Evolutionary conservation across 176 grass and related monocot genomes (phyloP), one percentile per base, ranked within the genome.

Genomic region (Alloteropsis semialata): DNA sequence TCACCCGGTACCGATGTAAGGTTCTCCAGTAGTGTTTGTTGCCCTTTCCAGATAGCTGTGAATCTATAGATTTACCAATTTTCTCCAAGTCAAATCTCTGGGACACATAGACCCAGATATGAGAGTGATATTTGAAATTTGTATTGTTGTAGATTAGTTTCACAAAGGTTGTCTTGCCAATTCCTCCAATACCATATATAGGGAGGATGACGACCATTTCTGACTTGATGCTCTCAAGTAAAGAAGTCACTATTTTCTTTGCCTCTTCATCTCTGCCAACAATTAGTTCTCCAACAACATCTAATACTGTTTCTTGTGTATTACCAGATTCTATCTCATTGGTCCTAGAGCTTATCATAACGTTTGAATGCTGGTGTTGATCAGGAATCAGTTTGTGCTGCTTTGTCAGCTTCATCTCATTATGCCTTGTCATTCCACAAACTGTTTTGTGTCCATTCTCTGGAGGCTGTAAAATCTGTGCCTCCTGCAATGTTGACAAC

Each of bases 111-210:
- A 81, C 14, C 78, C 78, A 81, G 0, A 36, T 33, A 1, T 3
- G 30, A 14, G 27, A 27, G 3, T 55, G 29, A 66, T 7, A 24
- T 12, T 36, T 10, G 5, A 81, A 81, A 10, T 10, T 3, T 13
- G 4, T 0, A 39, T 69, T 34, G 42, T 81, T 69, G 33, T 37
- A 81, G 56, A 81, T 65, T 34, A 65, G 18, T 65, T 1, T 37
- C 0, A 17, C n/a, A n/a, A n/a, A n/a, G n/a, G n/a, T n/a, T n/a
- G n/a, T n/a, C n/a, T n/a, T n/a, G n/a, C n/a, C n/a, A 66, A 27
- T 53, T 46, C 64, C 72, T 41, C 51, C 72, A 39, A 75, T 39
- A 7, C 74, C 74, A 60, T 60, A 77, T 11, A 77, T 22, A 19
- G 69, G 42, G n/a, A 64, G 16, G 41, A 36, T 79, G 6, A 5